phyloP scores from a whole-genome alignment of 225 moss, liverwort and hornwort genomes.

The Marchantia paleacea region DNA sequence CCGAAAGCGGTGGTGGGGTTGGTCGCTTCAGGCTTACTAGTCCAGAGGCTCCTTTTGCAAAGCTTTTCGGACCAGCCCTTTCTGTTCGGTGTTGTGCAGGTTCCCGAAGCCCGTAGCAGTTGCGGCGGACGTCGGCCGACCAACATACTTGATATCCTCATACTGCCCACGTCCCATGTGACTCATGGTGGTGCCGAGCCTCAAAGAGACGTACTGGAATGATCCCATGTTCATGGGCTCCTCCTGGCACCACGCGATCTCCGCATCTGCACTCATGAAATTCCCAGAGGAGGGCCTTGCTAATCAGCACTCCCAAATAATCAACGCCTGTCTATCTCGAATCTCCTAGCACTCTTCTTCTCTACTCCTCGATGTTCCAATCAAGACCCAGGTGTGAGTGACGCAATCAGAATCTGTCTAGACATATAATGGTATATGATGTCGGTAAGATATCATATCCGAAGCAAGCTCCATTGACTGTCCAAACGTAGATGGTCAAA shows the following conservation, averaged over 20 bases:
- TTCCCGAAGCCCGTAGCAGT: constrained; percentile 95
- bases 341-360: not conserved
- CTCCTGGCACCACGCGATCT: constrained; percentile 89
- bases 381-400: too few relatives aligned
- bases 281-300: not conserved
- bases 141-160: constrained; percentile 88
- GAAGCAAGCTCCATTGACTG: too few relatives aligned
- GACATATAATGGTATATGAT: too few relatives aligned
- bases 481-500: too few relatives aligned
- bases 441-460: too few relatives aligned
- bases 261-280: constrained; percentile 54
- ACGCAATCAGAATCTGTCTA: too few relatives aligned
- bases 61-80: constrained; percentile 67
- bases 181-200: constrained; percentile 68
- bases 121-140: constrained; percentile 72
- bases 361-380: too few relatives aligned
- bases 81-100: constrained; percentile 80
- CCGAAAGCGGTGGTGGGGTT: not conserved
- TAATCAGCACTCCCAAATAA: not conserved
- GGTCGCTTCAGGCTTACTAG: not conserved
- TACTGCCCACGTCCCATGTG: constrained; percentile 59
- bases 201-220: constrained; percentile 59
- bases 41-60: constrained; percentile 60
- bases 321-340: too few relatives aligned
- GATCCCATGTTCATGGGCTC: constrained; percentile 98